phyloP scores from a whole-genome alignment of 2,329 filamentous ascomycete genomes.

The Trichoderma oligosporum region DNA sequence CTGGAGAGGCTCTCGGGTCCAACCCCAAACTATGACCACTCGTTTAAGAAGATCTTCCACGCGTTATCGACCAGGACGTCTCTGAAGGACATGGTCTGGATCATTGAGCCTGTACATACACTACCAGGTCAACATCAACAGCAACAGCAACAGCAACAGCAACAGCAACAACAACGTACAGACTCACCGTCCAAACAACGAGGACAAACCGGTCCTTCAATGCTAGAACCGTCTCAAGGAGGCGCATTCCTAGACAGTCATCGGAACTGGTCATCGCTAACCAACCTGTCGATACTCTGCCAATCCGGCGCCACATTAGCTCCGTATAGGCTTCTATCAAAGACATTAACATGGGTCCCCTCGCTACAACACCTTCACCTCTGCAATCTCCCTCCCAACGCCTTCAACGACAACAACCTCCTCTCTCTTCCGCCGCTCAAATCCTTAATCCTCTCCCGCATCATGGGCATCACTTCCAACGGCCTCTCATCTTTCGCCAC shows the following conservation, averaged over 20 bases:
- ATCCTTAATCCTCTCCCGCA: conserved; percentile 52
- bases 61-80: conserved; percentile 55
- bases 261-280: conserved; percentile 52
- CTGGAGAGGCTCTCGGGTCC: conserved; percentile 56
- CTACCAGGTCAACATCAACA: conserved; percentile 20
- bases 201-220: conserved; percentile 28
- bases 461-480: conserved; percentile 52
- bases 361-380: conserved; percentile 57
- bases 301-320: conserved; percentile 52
- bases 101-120: conserved; percentile 41
- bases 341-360: conserved; percentile 49
- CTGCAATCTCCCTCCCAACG: conserved; percentile 51
- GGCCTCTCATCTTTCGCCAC: conserved; percentile 58
- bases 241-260: conserved; percentile 50
- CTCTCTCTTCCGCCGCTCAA: conserved; percentile 52
- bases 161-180: conserved; percentile 29
- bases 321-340: conserved; percentile 49
- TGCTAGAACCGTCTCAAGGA: conserved; percentile 33
- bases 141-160: conserved; percentile 34
- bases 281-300: conserved; percentile 57
- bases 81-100: conserved; percentile 58
- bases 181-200: conserved; percentile 5
- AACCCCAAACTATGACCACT: conserved; percentile 52
- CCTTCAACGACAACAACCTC: conserved; percentile 56
- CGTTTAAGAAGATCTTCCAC: conserved; percentile 54